Evolutionary conservation across 2,329 filamentous ascomycete species (phyloP), one percentile per base, ranked within the genome.

Genomic region (Neofusicoccum sp.): DNA sequence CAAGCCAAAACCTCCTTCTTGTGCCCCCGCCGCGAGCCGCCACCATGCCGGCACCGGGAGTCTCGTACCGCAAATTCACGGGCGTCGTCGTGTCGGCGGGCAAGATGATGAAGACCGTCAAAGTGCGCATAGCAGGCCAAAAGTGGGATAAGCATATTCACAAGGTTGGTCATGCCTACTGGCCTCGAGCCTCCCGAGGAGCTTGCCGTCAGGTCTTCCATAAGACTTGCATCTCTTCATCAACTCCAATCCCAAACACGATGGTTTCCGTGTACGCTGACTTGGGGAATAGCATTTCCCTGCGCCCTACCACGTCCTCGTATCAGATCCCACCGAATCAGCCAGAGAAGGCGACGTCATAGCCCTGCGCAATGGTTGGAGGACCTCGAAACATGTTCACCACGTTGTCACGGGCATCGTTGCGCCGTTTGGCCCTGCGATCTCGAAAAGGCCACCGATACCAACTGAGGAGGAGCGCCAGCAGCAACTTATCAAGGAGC

Each of bases 71-170:
- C 52, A 67, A 71, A 22, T 73, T 74, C 66, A 70, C 72, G 2
- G 90, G 89, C 66, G 86, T 94, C 44, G 91, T 94, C 29, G 85
- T 93, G 56, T 92, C 90, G 45, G 87, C 90, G 6, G 91, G 91
- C 22, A 83, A 88, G 64, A 93, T 93, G 89, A 79, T 87, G 64
- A 91, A 89, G 77, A 93, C 90, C 2, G 89, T 93, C 63, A 93
- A 91, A 77, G 91, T 93, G 66, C 85, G 87, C 67, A 83, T 93
- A 12, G 88, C 89, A 58, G 85, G 83, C 12, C 85, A 88, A 73
- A 84, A 86, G 73, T 94, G 89, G 88, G 90, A 93, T 74, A 84
- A 83, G 64, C 82, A 84, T 66, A 84, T 94, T 61, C 83, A 87
- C 73, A 94, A 94, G 83, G 90, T 91, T 74, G 61, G 72, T 69